phyloP scores from a whole-genome alignment of 2,329 filamentous ascomycete genomes.

The Neoscytalidium dimidiatum region DNA sequence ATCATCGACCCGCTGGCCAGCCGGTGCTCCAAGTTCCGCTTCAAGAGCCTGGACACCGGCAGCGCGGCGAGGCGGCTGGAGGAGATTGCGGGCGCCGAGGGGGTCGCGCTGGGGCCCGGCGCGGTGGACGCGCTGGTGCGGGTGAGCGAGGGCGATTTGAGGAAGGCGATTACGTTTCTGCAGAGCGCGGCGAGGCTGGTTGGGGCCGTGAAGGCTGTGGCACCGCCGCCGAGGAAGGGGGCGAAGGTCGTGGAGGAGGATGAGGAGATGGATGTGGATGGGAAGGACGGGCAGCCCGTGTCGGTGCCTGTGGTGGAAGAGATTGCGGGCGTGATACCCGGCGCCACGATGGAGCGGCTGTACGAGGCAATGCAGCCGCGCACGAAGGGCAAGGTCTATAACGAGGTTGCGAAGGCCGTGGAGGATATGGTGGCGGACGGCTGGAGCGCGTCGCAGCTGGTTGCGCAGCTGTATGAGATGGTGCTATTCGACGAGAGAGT shows the following conservation, averaged over 20 bases:
- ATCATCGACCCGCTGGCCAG: slow-evolving; percentile 96
- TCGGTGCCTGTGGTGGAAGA: slow-evolving; percentile 85
- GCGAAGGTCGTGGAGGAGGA: slow-evolving; percentile 44
- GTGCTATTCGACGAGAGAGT: slow-evolving; percentile 84
- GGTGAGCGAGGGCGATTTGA: slow-evolving; percentile 89
- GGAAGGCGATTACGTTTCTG: slow-evolving; percentile 94
- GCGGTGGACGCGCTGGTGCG: slow-evolving; percentile 81
- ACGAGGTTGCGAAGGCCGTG: slow-evolving; percentile 74
- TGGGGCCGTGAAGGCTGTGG: slow-evolving; percentile 56
- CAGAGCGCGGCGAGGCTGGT: slow-evolving; percentile 92
- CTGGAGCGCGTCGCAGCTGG: slow-evolving; percentile 90
- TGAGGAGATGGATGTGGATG: slow-evolving; percentile 50
- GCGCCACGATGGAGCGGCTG: slow-evolving; percentile 68
- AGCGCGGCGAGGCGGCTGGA: slow-evolving; percentile 79
- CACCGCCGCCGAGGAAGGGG: slow-evolving; percentile 40
- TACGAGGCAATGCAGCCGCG: slow-evolving; percentile 68
- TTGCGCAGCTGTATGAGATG: slow-evolving; percentile 81
- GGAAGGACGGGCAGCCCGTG: slow-evolving; percentile 47
- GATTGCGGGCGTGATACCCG: slow-evolving; percentile 92
- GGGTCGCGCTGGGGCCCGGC: slow-evolving; percentile 73
- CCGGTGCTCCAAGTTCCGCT: slow-evolving; percentile 94
- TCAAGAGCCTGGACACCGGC: slow-evolving; percentile 89
- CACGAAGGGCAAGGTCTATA: slow-evolving; percentile 62
- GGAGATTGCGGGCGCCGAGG: slow-evolving; percentile 80
- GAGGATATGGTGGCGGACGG: slow-evolving; percentile 93